Percentiles rank a stretch among this genome's conserved stretches.
Conservation (phyloP, 2,329 filamentous ascomycete species). For the Paecilomyces dactylethromorphus region DNA sequence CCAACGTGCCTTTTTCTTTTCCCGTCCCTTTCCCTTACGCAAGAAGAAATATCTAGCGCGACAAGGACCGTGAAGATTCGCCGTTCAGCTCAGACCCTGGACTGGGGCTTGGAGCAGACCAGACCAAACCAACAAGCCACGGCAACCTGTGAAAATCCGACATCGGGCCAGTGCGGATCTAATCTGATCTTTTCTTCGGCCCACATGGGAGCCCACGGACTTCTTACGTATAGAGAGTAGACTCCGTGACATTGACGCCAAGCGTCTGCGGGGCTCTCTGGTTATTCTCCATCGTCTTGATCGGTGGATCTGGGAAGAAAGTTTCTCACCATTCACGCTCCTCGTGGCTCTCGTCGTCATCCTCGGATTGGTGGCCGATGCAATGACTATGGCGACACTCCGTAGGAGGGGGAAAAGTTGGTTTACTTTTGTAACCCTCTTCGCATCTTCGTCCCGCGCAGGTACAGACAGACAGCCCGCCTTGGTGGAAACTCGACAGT, state of each 20-base stretch:
- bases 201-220: background rate
- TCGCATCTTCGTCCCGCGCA: background rate
- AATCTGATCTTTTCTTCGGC: conserved; percentile 9
- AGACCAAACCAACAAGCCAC: background rate
- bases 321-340: background rate
- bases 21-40: background rate
- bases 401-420: background rate
- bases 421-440: background rate
- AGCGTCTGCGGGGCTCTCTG: background rate
- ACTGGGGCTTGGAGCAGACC: background rate
- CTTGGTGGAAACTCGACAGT: background rate
- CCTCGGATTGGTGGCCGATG: background rate
- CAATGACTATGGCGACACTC: background rate
- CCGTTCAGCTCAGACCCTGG: background rate
- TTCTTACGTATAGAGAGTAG: background rate
- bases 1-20: too few species aligned
- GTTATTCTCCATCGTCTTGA: background rate
- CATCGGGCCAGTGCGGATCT: conserved; percentile 8
- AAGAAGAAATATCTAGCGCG: background rate
- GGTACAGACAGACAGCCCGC: background rate
- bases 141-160: background rate
- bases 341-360: background rate
- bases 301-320: background rate
- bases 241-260: conserved; percentile 1
- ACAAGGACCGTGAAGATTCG: background rate